Evolutionary conservation across 2,329 filamentous ascomycete species (phyloP).

Genomic region (Penicillium freii): DNA sequence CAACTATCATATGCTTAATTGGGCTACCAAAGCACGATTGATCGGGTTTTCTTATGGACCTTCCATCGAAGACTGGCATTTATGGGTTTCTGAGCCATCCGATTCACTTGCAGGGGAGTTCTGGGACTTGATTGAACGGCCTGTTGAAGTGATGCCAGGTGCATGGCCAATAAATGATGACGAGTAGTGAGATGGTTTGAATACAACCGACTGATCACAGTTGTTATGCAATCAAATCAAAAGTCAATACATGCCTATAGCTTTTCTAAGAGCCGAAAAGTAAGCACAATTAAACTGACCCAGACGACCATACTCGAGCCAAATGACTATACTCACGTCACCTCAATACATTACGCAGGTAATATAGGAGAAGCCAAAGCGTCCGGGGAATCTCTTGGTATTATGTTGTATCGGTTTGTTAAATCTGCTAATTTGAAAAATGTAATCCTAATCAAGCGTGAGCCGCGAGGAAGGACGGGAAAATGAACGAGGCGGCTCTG

Average conservation of each 20-base stretch:
- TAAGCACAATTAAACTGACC: not conserved
- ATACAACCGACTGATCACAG: no score
- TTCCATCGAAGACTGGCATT: no score
- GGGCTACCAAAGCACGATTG: no score
- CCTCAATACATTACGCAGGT: not conserved
- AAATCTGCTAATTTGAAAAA: not conserved
- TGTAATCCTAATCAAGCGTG: not conserved
- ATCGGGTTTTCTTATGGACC: no score
- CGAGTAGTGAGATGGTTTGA: no score
- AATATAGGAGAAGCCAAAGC: not conserved
- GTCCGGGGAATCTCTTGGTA: not conserved
- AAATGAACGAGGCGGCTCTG: not conserved
- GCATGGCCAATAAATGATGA: no score
- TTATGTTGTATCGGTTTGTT: not conserved
- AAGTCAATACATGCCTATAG: not conserved
- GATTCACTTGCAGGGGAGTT: no score
- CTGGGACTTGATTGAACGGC: no score
- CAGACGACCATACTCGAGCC: not conserved
- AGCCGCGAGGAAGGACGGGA: not conserved
- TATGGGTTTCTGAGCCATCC: no score
- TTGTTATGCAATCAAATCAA: no score
- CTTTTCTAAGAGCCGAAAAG: not conserved
- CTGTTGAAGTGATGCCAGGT: no score
- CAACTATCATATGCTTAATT: no score
- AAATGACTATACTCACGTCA: not conserved